These are phyloP conservation scores for Myrica gale DNA, from an alignment of 306 rosid species.

Conservation along the genomic window DNA sequence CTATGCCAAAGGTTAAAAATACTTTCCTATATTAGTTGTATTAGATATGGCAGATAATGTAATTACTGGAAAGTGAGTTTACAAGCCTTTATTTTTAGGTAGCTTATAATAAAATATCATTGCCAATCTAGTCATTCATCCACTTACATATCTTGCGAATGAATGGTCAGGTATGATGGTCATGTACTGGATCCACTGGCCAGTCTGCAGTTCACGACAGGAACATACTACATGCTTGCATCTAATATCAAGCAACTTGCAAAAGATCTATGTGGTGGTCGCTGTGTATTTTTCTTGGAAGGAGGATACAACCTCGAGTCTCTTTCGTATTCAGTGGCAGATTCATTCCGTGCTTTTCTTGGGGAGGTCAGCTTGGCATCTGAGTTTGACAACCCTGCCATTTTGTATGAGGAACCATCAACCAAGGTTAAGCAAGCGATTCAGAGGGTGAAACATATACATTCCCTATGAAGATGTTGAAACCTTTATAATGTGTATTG, in stretches of 20 bases:
- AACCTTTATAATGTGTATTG: slow-evolving; percentile 14
- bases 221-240: slow-evolving; percentile 85
- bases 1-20: no score
- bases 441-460: slow-evolving; percentile 57
- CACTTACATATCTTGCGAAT: slow-evolving; percentile 13
- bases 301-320: slow-evolving; percentile 90
- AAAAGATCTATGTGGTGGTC: slow-evolving; percentile 65
- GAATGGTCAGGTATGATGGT: slow-evolving; percentile 64
- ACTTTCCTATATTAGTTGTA: neutral
- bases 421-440: slow-evolving; percentile 57
- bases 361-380: slow-evolving; percentile 77
- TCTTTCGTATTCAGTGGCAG: slow-evolving; percentile 73
- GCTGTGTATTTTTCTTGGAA: slow-evolving; percentile 79
- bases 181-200: slow-evolving; percentile 91
- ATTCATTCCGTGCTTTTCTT: slow-evolving; percentile 81
- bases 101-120: slow-evolving; percentile 12
- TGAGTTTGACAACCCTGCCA: slow-evolving; percentile 69
- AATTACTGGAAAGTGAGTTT: slow-evolving; percentile 2
- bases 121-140: neutral
- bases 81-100: neutral
- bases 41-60: neutral
- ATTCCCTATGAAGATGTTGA: slow-evolving; percentile 43
- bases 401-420: slow-evolving; percentile 78
- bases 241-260: slow-evolving; percentile 75
- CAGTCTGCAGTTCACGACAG: slow-evolving; percentile 75